These are phyloP conservation scores for Russula sp. DNA, from an alignment of 768 basidiomycete genomes.

Conservation along the genomic window DNA sequence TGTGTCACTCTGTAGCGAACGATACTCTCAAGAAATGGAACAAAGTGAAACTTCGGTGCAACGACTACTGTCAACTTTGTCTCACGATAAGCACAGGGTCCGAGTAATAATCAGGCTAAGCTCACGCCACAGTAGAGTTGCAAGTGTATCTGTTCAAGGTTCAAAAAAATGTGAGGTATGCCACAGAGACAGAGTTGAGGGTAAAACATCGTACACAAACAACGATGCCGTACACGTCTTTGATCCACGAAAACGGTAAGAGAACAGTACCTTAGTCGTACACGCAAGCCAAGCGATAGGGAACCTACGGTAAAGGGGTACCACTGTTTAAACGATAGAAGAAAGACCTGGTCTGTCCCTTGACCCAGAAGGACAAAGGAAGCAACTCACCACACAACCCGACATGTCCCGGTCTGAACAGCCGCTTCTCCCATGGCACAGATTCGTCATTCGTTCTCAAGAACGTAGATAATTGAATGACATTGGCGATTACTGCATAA, in stretches of 20 bases:
- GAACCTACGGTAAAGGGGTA: constrained; percentile 26
- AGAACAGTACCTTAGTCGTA: not conserved
- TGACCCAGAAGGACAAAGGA: not conserved
- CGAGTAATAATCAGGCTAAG: not conserved
- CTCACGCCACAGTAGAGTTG: constrained; percentile 24
- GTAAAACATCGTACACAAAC: constrained; percentile 6
- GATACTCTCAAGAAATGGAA: constrained; percentile 29
- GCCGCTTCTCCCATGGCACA: constrained; percentile 32
- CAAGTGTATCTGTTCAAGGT: constrained; percentile 23
- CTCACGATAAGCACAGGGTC: too few species aligned
- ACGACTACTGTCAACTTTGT: constrained; percentile 27
- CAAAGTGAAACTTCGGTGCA: constrained; percentile 28
- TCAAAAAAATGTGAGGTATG: not conserved
- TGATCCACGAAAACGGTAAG: not conserved
- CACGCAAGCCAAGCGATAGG: not conserved
- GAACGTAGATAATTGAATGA: constrained; percentile 21
- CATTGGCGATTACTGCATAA: constrained; percentile 49
- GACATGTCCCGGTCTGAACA: constrained; percentile 48
- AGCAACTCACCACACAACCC: constrained; percentile 41
- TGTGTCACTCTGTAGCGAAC: constrained; percentile 28
- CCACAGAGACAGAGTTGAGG: not conserved
- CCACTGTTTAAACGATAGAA: constrained; percentile 13
- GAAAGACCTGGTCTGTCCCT: not conserved
- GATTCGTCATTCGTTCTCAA: constrained; percentile 27
- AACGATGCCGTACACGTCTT: constrained; percentile 41